phyloP scores from a whole-genome alignment of 1,284 basidiomycete genomes.

The Exsudoporus floridanus region DNA sequence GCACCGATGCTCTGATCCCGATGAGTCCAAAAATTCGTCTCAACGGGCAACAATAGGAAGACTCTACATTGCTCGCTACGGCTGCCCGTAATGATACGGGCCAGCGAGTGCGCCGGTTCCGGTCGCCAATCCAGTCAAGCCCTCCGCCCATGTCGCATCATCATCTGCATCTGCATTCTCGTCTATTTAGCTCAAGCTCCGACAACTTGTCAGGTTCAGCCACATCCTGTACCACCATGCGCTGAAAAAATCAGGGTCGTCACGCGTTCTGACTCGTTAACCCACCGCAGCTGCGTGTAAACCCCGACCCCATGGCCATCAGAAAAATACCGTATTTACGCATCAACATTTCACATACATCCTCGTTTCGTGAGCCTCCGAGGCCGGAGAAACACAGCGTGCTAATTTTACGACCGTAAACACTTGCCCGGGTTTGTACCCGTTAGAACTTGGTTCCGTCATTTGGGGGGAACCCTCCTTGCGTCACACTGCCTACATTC shows the following conservation, averaged over 20 bases:
- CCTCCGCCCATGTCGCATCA: constrained; percentile 35
- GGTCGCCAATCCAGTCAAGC: constrained; percentile 6
- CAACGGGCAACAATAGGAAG: not conserved
- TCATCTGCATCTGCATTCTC: constrained; percentile 7
- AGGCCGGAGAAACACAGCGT: constrained; percentile 7
- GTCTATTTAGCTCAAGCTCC: constrained; percentile 26
- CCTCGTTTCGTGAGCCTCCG: not conserved
- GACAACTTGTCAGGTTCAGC: constrained; percentile 14
- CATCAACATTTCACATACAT: constrained; percentile 12
- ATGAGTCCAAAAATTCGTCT: not conserved
- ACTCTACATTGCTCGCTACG: not conserved
- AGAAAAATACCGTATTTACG: constrained; percentile 13
- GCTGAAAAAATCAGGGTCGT: constrained; percentile 26
- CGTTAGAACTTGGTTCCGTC: constrained; percentile 11
- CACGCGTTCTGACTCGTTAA: constrained; percentile 3
- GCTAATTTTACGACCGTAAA: constrained; percentile 15
- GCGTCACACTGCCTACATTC: constrained; percentile 14
- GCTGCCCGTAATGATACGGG: not conserved
- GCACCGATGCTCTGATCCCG: constrained; percentile 27
- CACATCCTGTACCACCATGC: constrained; percentile 14
- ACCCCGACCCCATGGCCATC: constrained; percentile 14
- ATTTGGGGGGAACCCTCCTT: constrained; percentile 1
- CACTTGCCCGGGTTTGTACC: constrained; percentile 6
- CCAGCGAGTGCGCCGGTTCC: constrained; percentile 8
- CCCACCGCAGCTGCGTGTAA: constrained; percentile 21